Percentiles rank a stretch among this genome's conserved stretches.
These are phyloP conservation scores for Penicillium aurantiogriseum DNA, from an alignment of 2,329 filamentous ascomycete genomes.

Conservation along the genomic window DNA sequence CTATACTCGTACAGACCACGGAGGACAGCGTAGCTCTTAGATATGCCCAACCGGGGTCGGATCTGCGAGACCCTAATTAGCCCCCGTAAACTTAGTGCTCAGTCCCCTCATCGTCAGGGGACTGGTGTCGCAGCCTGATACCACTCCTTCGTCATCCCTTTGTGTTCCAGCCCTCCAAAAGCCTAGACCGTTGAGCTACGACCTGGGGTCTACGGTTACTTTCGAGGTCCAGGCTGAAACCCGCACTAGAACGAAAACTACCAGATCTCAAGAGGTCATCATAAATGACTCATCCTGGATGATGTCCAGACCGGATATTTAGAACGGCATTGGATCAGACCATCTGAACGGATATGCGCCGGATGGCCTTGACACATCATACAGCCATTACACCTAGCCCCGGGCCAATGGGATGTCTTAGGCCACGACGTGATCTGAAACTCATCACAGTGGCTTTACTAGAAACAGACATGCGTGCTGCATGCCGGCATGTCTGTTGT, in stretches of 20 bases:
- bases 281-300: constrained; percentile 7
- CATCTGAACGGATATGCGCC: neutral
- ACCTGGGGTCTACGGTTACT: neutral
- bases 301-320: neutral
- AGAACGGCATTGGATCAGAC: constrained; percentile 6
- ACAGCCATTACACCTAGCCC: neutral
- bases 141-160: neutral
- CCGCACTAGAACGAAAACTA: neutral
- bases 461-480: neutral
- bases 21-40: neutral
- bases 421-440: constrained; percentile 5
- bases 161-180: neutral
- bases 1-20: neutral
- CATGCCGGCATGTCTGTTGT: constrained; percentile 7
- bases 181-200: neutral
- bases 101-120: constrained; percentile 3
- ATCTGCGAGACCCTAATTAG: constrained; percentile 6
- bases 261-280: neutral
- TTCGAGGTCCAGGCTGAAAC: neutral
- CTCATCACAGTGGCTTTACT: constrained; percentile 8
- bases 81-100: constrained; percentile 6
- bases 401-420: neutral
- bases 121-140: constrained; percentile 3
- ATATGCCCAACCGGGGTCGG: neutral
- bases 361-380: neutral